Conservation (phyloP, 805 yeast genomes). For the Groenewaldozyma tartarivorans region DNA sequence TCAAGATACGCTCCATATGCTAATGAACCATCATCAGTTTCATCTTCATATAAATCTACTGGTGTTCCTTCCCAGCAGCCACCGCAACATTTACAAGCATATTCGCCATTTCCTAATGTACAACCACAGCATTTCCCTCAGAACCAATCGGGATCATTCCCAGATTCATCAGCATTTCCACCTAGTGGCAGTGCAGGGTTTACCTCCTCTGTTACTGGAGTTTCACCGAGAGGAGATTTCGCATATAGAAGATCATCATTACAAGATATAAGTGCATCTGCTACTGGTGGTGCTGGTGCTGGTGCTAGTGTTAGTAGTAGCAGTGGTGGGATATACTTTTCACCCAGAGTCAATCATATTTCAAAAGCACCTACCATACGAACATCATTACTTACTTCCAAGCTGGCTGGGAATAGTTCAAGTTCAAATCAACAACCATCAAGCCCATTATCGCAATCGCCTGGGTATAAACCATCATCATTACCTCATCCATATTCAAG, state of each 20-base stretch:
- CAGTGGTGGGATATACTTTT: not conserved
- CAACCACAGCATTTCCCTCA: constrained; percentile 3
- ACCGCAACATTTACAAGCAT: not conserved
- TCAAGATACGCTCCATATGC: constrained; percentile 21
- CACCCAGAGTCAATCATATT: constrained; percentile 3
- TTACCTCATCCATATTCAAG: constrained; percentile 1
- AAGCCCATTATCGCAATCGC: not conserved
- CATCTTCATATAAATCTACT: constrained; percentile 20
- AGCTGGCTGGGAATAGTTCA: constrained; percentile 18
- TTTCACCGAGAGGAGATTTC: not conserved
- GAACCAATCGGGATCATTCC: not conserved
- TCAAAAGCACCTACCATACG: constrained; percentile 7
- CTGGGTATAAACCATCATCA: not conserved
- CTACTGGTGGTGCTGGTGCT: not conserved
- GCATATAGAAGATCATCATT: not conserved
- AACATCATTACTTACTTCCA: constrained; percentile 27
- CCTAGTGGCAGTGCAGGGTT: not conserved
- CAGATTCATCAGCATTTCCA: not conserved
- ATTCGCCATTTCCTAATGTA: constrained; percentile 7
- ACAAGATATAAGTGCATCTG: not conserved
- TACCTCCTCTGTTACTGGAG: constrained; percentile 2
- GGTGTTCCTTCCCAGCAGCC: constrained; percentile 10
- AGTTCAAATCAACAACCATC: not conserved
- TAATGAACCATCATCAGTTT: constrained; percentile 22
- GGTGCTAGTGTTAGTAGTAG: constrained; percentile 2